Percentiles rank a stretch among this genome's conserved stretches.
These are phyloP conservation scores for Colletotrichum camelliae DNA, from an alignment of 2,329 filamentous ascomycete species.

Conservation along the genomic window DNA sequence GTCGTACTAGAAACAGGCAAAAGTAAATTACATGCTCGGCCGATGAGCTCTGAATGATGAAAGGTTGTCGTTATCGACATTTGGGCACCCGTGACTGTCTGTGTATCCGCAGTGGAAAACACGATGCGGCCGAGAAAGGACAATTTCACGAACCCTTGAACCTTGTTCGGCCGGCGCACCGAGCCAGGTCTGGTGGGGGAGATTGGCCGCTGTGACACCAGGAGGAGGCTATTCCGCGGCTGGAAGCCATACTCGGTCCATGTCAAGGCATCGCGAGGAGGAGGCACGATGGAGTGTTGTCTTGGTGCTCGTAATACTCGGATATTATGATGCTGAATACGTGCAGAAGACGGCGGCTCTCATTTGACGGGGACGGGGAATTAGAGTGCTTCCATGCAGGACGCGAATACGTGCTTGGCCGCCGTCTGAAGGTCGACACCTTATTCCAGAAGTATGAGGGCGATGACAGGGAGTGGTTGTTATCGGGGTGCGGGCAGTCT, in stretches of 20 bases:
- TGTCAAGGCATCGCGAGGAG: not conserved
- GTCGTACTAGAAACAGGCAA: not conserved
- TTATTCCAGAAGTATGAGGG: not conserved
- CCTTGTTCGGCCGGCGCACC: not conserved
- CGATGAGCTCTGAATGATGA: conserved; percentile 9
- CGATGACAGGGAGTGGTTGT: not conserved
- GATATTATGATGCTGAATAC: not conserved
- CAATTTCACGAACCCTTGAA: conserved; percentile 14
- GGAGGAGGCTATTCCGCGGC: not conserved
- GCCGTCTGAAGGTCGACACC: conserved; percentile 3
- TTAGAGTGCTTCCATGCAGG: conserved; percentile 10
- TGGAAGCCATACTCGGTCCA: not conserved
- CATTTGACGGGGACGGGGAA: not conserved
- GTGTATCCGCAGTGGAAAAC: not conserved
- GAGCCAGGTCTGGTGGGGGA: conserved; percentile 1
- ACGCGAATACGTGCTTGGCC: not conserved
- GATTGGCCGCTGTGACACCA: not conserved
- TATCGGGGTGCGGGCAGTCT: not conserved
- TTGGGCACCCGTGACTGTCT: not conserved
- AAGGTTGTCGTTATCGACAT: not conserved
- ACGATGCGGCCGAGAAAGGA: conserved; percentile 1
- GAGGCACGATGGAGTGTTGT: not conserved
- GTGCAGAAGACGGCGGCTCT: not conserved
- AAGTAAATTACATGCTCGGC: not conserved
- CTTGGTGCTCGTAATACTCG: not conserved